These are phyloP conservation scores for Nemophila menziesii DNA, from an alignment of 257 asterid genomes.

Conservation along the genomic window DNA sequence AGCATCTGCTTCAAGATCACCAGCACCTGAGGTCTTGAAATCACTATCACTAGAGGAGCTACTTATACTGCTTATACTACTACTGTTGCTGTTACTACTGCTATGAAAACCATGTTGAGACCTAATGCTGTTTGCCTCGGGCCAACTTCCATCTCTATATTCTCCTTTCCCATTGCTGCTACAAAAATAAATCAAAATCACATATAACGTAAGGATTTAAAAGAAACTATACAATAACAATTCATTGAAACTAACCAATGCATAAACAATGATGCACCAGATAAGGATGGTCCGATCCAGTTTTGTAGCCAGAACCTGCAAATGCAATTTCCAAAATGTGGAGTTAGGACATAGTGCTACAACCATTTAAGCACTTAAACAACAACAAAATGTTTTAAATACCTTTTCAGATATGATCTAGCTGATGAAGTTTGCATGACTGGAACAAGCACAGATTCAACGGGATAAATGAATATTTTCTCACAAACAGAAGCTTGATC, in stretches of 20 bases:
- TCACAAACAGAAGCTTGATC: slow-evolving; percentile 37
- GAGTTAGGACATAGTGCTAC: not conserved
- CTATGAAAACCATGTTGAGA: slow-evolving; percentile 64
- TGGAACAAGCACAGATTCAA: slow-evolving; percentile 91
- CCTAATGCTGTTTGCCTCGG: slow-evolving; percentile 49
- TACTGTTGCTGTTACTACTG: slow-evolving; percentile 83
- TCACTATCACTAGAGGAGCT: slow-evolving; percentile 91
- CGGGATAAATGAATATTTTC: slow-evolving; percentile 64
- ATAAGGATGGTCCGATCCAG: slow-evolving; percentile 90
- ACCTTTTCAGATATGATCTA: slow-evolving; percentile 88
- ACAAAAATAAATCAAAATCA: slow-evolving; percentile 22
- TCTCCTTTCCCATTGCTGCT: slow-evolving; percentile 55
- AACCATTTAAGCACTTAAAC: not conserved
- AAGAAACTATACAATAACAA: slow-evolving; percentile 6
- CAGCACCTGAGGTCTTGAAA: slow-evolving; percentile 53
- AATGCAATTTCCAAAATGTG: slow-evolving; percentile 17
- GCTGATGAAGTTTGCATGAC: slow-evolving; percentile 83
- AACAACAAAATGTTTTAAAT: not conserved
- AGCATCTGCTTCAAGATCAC: slow-evolving; percentile 97
- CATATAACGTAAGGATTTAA: slow-evolving; percentile 16
- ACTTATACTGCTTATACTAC: slow-evolving; percentile 79
- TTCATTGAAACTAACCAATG: slow-evolving; percentile 51
- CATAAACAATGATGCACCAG: slow-evolving; percentile 65
- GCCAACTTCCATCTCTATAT: slow-evolving; percentile 49
- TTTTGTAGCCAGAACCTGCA: slow-evolving; percentile 97